These are phyloP conservation scores for Paraphoma sp. DNA, from an alignment of 2,329 filamentous ascomycete species.

Conservation along the genomic window DNA sequence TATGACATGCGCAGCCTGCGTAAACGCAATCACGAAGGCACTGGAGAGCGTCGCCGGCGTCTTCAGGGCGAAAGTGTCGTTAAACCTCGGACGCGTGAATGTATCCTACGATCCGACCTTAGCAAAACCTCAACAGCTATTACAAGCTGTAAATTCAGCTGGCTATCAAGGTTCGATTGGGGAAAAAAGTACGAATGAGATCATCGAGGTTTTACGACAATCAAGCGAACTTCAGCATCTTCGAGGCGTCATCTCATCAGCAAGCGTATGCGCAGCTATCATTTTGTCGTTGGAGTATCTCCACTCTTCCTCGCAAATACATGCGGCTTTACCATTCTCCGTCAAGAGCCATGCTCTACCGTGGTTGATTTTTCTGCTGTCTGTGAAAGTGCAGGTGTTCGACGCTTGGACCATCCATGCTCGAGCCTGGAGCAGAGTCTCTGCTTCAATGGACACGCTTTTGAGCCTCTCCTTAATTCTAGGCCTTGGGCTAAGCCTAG, in stretches of 20 bases:
- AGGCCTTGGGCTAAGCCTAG: neutral
- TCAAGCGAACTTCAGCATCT: neutral
- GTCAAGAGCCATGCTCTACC: neutral
- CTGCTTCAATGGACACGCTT: conserved; percentile 3
- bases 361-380: neutral
- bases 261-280: neutral
- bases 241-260: neutral
- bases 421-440: conserved; percentile 8
- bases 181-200: neutral
- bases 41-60: conserved; percentile 6
- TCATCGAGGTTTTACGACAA: neutral
- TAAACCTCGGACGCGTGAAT: conserved; percentile 5
- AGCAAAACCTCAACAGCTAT: neutral
- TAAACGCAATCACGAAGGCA: conserved; percentile 2
- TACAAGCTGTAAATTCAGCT: neutral
- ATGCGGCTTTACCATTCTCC: too few relatives aligned
- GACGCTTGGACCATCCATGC: conserved; percentile 1
- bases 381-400: neutral
- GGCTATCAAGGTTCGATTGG: neutral
- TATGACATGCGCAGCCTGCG: conserved; percentile 20
- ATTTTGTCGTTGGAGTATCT: neutral
- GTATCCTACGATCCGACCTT: conserved; percentile 2
- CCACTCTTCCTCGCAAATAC: too few relatives aligned
- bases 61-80: conserved; percentile 6
- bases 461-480: conserved; percentile 6